phyloP scores from a whole-genome alignment of 331 rosid genomes.

The Acacia pycnantha region DNA sequence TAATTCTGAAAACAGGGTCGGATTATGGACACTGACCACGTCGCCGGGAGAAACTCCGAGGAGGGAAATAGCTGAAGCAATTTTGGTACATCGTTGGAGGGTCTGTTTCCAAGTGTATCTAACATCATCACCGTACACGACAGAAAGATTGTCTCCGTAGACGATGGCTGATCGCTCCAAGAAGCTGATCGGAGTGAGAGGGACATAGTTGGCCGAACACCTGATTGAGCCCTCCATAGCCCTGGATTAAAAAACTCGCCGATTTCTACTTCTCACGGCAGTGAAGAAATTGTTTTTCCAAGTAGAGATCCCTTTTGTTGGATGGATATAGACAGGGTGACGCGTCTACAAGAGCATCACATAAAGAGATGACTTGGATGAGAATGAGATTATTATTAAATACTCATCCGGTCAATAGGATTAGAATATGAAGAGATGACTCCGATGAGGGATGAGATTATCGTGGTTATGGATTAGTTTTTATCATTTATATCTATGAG shows the following conservation, averaged over 20 bases:
- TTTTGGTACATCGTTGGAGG: conserved; percentile 51
- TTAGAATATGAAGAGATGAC: too few relatives aligned
- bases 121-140: conserved; percentile 34
- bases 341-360: too few relatives aligned
- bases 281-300: not conserved
- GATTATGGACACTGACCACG: conserved; percentile 36
- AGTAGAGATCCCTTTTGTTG: not conserved
- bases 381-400: too few relatives aligned
- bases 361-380: too few relatives aligned
- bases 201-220: conserved; percentile 50
- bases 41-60: conserved; percentile 39
- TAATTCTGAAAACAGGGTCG: not conserved
- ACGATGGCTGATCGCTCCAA: conserved; percentile 64
- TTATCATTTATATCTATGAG: too few relatives aligned
- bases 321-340: too few relatives aligned
- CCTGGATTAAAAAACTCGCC: not conserved
- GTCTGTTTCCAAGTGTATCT: conserved; percentile 50
- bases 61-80: conserved; percentile 40
- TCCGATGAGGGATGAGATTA: too few relatives aligned
- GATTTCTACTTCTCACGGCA: not conserved
- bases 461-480: too few relatives aligned
- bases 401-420: too few relatives aligned
- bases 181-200: conserved; percentile 60
- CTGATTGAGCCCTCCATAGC: conserved; percentile 43
- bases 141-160: conserved; percentile 35